Base-by-base conservation (phyloP, 148 eudicot species). In the Polygonum maritimum region DNA sequence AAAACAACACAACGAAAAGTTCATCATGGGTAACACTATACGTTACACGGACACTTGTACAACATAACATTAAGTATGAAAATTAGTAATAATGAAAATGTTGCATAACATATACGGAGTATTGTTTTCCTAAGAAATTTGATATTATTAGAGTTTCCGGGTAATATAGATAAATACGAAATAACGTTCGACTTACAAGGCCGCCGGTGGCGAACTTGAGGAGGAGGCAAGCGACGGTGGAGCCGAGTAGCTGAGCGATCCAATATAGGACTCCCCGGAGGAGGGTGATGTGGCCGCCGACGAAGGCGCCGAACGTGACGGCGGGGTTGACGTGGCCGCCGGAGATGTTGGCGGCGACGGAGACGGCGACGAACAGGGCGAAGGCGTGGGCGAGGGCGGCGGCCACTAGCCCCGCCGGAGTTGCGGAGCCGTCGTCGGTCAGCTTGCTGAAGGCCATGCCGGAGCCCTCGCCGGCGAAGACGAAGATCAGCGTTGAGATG, bases 241-340 rank as follows among this genome's bases (percentile, higher is more conserved):
- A 82, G 5, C 90, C 90, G 22, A 75, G 74, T 2, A 78, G 73
- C 74, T 87, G 90, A 22, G 88, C 90, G 63, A 87, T 79, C 90
- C 90, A 87, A 73, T 87, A 87, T 40, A 87, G 71, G 75, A 87
- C 7, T 15, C 90, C 88, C 41, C 85, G 81, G 1, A 85, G 52
- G n/a, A 87, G 77, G 31, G 82, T 79, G 35, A 87, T 87, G 38
- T 87, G 83, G 6, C 90, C 90, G 6, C 90, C 90, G 21, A 87
- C 8, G 48, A 85, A 85, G 11, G 87, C 87, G 5, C 90, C 90
- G 31, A 87, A 85, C 22, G 90, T 87, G 36, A 87, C 89, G 3
- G 89, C 89, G 3, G 89, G 89, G 75, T 87, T 87, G n/a, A 87
- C 87, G 22, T 87, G 90, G 51, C 90, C 90, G 48, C 90, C 90